A percentile compares a stretch with the other conserved stretches of the same genome.
These are phyloP conservation scores for Claviceps humidiphila DNA, from an alignment of 2,329 filamentous ascomycete species.

Conservation along the genomic window DNA sequence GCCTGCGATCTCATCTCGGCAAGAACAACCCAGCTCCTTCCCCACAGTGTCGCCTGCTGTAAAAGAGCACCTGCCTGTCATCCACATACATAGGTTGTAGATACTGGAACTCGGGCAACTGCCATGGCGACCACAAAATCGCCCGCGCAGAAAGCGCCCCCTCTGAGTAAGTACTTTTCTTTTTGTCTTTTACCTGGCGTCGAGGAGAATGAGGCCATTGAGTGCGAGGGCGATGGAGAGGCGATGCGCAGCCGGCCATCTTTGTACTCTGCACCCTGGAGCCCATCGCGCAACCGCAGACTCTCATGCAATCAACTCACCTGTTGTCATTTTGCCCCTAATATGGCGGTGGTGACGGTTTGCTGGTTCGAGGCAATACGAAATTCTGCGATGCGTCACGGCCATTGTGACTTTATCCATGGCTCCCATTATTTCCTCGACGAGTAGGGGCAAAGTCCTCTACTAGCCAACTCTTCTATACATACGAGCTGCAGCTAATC, in stretches of 20 bases:
- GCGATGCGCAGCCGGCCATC: too few species aligned
- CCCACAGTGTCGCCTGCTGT: not conserved
- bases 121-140: constrained; percentile 6
- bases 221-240: not conserved
- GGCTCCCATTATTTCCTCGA: too few species aligned
- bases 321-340: not conserved
- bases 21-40: not conserved
- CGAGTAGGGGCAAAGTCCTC: too few species aligned
- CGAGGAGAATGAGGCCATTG: not conserved
- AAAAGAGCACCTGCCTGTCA: not conserved
- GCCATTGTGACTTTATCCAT: not conserved
- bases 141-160: constrained; percentile 5
- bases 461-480: not conserved
- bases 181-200: not conserved
- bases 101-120: not conserved
- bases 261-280: too few species aligned
- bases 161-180: constrained; percentile 4
- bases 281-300: too few species aligned
- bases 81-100: not conserved
- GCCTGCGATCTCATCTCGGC: not conserved
- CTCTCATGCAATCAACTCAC: too few species aligned
- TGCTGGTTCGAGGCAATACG: not conserved
- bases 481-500: not conserved
- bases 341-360: not conserved
- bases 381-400: not conserved